A percentile compares a stretch with the other conserved stretches of the same genome.
Evolutionary conservation across 441 rosid species (phyloP).

Genomic region (Metrosideros polymorpha): DNA sequence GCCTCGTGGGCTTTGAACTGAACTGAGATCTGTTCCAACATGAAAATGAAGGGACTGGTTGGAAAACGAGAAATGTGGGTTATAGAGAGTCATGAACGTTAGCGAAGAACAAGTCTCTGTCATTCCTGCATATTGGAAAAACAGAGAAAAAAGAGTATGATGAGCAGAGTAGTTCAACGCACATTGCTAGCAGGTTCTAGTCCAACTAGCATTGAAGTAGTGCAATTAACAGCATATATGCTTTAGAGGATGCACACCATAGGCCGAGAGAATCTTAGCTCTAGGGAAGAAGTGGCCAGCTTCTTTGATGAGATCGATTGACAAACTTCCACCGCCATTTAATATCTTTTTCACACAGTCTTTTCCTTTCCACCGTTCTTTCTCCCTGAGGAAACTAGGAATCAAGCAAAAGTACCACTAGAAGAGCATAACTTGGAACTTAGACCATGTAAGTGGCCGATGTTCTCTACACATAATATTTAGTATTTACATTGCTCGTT

Average conservation of each 20-base stretch:
- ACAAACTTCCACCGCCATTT: constrained; percentile 78
- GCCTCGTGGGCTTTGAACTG: constrained; percentile 30
- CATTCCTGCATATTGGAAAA: constrained; percentile 44
- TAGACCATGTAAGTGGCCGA: not conserved
- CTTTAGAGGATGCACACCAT: constrained; percentile 34
- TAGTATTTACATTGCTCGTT: not conserved
- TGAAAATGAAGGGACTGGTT: constrained; percentile 8
- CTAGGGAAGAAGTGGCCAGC: constrained; percentile 40
- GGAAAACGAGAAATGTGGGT: constrained; percentile 22
- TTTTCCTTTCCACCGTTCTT: constrained; percentile 29
- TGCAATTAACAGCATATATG: not conserved
- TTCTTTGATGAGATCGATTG: constrained; percentile 34
- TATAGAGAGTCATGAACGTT: constrained; percentile 54
- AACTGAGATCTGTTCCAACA: not conserved
- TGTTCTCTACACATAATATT: not conserved
- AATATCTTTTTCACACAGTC: constrained; percentile 45
- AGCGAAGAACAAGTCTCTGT: constrained; percentile 87
- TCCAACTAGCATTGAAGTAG: not conserved
- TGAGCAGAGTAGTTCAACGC: not conserved
- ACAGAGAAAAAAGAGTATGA: not conserved
- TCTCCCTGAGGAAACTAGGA: constrained; percentile 18
- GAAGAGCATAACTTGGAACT: not conserved
- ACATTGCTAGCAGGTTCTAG: not conserved
- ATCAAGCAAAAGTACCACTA: not conserved
- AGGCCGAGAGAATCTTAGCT: constrained; percentile 69